Base-by-base conservation (phyloP, 257 asterid genomes). In the Solanum neorickii region DNA sequence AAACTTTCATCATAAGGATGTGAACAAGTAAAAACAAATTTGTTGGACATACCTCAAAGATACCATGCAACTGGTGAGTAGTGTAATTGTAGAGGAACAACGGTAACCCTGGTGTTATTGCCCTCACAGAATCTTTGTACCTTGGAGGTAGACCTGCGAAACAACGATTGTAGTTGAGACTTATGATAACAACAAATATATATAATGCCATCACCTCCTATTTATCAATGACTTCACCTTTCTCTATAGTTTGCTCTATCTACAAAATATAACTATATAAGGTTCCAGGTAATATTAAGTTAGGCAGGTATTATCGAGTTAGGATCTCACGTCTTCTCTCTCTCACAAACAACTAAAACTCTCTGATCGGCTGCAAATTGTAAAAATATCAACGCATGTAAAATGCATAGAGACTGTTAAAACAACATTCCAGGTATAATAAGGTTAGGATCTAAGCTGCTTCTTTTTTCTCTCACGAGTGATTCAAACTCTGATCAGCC, bases 71-170 rank as follows among this genome's bases (percentile, higher is more conserved):
- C 93, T 94, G 99, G 88, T 95, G 98, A 92, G 97, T 97, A 86
- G 98, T 95, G 87, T 94, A 97, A 37, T 95, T 95, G 90, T 97
- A 95, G 86, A 97, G 98, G 89, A 95, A 95, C 87, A 97, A 88
- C 23, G 98, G 98, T 89, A 96, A 92, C 89, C 98, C 99, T n/a
- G 99, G 98, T 18, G 99, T 96, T 84, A 97, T 95, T 87, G 98
- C 98, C 93, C 98, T 93, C 88, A 94, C 99, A 20, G 98, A 95
- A 88, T 97, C 99, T 88, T 97, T 92, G 77, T 95, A 97, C 88
- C 99, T 93, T 47, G 99, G 98, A 60, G 99, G 99, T 89, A 97
- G 86, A 85, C 99, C 98, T 96, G 88, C 88, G 92, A 87, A 84
- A 86, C 3, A 59, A 47, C 6, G 37, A 78, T 46, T 15, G 16